Conservation (phyloP, 1,139 yeast genomes). For the Hemisphaericaspora subhashii region DNA sequence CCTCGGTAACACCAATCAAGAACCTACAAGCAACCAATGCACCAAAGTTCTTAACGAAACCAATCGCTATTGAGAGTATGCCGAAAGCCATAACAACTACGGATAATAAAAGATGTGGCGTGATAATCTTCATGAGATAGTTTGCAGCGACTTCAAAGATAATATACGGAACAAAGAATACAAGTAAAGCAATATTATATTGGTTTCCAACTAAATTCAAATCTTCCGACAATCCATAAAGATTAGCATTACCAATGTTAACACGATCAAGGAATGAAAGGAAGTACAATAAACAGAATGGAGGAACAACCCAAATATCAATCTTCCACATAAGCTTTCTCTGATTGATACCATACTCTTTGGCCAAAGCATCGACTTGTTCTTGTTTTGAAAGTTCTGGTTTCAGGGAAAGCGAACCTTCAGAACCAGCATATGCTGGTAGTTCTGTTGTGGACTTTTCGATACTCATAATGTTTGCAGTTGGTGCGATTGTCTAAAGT, state of each 20-base stretch:
- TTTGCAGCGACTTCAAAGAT: constrained; percentile 69
- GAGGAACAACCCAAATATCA: constrained; percentile 67
- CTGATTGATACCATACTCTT: constrained; percentile 38
- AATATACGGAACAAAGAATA: constrained; percentile 73
- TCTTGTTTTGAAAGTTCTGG: constrained; percentile 11
- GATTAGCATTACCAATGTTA: constrained; percentile 71
- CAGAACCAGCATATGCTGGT: too few relatives aligned
- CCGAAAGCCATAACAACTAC: constrained; percentile 61
- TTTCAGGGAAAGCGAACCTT: not conserved
- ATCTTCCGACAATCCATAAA: constrained; percentile 60
- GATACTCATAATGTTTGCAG: too few relatives aligned
- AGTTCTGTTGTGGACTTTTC: too few relatives aligned
- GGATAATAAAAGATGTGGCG: constrained; percentile 67
- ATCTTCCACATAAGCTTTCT: constrained; percentile 58
- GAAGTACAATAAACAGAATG: constrained; percentile 67
- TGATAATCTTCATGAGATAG: constrained; percentile 55
- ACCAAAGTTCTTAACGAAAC: constrained; percentile 58
- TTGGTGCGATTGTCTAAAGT: too few relatives aligned
- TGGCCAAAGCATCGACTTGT: constrained; percentile 31
- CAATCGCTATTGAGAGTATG: constrained; percentile 62
- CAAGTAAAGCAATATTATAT: constrained; percentile 62
- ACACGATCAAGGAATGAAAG: constrained; percentile 72
- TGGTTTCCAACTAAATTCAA: constrained; percentile 55
- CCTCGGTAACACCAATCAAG: constrained; percentile 63
- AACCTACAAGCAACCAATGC: constrained; percentile 62